phyloP scores from a whole-genome alignment of 176 grass and related monocot genomes.

The Carex cristatella region DNA sequence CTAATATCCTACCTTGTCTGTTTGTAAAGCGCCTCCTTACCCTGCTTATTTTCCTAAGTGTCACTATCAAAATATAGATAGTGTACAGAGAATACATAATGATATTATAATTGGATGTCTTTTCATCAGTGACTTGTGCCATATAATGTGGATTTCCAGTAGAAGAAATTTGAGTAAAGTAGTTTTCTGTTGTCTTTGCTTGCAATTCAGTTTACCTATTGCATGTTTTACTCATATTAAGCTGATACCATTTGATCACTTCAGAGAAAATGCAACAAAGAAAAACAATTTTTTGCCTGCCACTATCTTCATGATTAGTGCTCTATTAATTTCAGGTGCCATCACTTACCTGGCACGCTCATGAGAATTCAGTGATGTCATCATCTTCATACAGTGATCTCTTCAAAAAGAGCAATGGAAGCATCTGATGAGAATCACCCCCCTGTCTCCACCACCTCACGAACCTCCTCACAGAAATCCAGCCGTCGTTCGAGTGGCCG shows the following conservation, averaged over 20 bases:
- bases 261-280: background rate
- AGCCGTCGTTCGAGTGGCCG: conserved; percentile 46
- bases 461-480: conserved; percentile 61
- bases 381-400: conserved; percentile 6
- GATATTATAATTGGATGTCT: background rate
- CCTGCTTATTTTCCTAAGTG: background rate
- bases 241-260: background rate
- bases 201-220: background rate
- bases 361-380: conserved; percentile 12
- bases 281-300: background rate
- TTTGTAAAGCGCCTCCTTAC: background rate
- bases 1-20: background rate
- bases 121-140: background rate
- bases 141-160: background rate
- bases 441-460: conserved; percentile 49
- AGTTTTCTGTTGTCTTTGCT: background rate
- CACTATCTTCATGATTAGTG: background rate
- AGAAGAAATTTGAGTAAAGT: background rate
- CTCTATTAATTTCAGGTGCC: background rate
- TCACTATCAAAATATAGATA: conserved; percentile 4
- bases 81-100: background rate
- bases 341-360: background rate
- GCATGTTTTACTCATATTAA: conserved; percentile 3
- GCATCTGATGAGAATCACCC: conserved; percentile 44
- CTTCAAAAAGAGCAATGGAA: conserved; percentile 51